Conservation (phyloP, 345 rosid genomes). For the Citrus cavaleriei region DNA sequence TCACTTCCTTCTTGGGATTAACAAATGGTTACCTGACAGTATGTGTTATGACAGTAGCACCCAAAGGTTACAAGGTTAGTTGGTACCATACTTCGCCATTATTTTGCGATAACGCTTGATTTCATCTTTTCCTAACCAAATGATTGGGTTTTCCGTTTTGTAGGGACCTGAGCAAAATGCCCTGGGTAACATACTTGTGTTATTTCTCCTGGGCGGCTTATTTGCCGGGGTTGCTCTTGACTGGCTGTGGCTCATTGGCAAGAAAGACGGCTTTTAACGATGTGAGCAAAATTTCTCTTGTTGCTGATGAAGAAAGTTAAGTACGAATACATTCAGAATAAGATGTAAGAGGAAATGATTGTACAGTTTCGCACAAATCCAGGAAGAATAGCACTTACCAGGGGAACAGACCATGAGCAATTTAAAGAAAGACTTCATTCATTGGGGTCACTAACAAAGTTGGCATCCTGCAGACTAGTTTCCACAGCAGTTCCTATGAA, state of each 20-base stretch:
- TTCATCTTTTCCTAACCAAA: neutral
- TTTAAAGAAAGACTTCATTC: neutral
- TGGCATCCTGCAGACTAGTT: neutral
- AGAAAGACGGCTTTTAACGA: conserved; percentile 35
- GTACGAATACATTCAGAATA: neutral
- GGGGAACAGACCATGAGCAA: neutral
- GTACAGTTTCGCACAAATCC: no score
- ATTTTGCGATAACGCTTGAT: neutral
- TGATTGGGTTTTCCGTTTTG: conserved; percentile 12
- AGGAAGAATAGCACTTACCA: no score
- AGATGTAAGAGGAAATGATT: neutral
- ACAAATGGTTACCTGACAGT: conserved; percentile 83
- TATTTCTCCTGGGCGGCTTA: conserved; percentile 59
- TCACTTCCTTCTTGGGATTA: conserved; percentile 60
- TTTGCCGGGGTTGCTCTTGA: conserved; percentile 69
- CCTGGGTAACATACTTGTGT: conserved; percentile 73
- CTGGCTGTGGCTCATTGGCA: conserved; percentile 86
- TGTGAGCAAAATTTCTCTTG: neutral
- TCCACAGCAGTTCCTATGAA: neutral
- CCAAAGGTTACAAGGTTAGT: conserved; percentile 85
- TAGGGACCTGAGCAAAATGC: conserved; percentile 97
- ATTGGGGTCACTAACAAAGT: neutral
- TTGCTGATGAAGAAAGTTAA: neutral
- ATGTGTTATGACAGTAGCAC: conserved; percentile 75
- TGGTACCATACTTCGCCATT: neutral